Conservation (phyloP, 768 basidiomycete genomes). For the Russula emetica region DNA sequence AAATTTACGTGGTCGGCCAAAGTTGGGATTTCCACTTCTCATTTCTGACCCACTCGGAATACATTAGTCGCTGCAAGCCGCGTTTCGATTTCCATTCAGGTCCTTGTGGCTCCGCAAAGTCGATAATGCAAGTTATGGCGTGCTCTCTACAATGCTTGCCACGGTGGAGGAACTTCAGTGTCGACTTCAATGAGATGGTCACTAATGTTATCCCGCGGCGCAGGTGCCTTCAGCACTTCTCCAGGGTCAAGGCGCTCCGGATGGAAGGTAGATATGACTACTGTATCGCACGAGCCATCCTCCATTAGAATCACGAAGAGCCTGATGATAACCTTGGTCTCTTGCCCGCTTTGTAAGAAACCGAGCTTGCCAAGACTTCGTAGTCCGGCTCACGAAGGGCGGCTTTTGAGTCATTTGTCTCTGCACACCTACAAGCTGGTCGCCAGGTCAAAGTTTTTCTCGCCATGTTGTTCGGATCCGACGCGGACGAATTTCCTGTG, state of each 20-base stretch:
- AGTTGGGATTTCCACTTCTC: fast-evolving
- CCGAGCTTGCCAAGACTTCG: neutral
- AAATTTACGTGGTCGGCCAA: neutral
- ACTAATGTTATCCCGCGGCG: neutral
- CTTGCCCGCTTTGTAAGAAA: neutral
- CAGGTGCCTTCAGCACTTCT: neutral
- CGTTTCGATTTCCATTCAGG: neutral
- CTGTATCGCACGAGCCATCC: neutral
- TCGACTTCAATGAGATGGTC: too few relatives aligned
- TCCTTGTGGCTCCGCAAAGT: neutral
- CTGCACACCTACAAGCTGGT: neutral
- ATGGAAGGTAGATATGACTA: neutral
- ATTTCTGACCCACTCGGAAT: neutral
- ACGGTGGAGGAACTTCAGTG: neutral
- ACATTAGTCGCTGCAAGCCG: neutral
- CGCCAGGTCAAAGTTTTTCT: neutral
- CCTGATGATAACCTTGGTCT: neutral
- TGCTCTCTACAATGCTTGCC: neutral
- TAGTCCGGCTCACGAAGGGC: neutral
- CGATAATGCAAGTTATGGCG: neutral
- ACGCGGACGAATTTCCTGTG: too few relatives aligned
- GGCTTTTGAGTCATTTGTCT: neutral
- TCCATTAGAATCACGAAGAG: too few relatives aligned
- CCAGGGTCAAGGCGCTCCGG: neutral
- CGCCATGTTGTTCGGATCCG: too few relatives aligned